A percentile compares a stretch with the other conserved stretches of the same genome.
phyloP scores from a whole-genome alignment of 2,329 filamentous ascomycete species.

The Fusarium chaquense region DNA sequence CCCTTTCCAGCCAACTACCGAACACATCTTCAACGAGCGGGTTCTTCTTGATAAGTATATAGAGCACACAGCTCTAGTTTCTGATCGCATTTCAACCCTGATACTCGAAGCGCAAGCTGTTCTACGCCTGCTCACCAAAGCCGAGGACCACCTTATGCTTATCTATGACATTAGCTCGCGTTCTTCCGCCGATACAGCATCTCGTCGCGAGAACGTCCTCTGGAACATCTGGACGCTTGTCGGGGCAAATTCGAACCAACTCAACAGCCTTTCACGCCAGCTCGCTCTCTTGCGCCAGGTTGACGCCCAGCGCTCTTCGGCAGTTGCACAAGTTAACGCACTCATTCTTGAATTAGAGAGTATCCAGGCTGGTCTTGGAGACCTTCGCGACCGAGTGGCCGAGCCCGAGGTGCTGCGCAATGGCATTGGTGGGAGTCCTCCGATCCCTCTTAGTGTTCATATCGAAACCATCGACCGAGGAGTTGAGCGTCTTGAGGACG shows the following conservation, averaged over 20 bases:
- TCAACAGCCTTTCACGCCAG: slow-evolving; percentile 72
- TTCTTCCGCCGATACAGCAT: slow-evolving; percentile 69
- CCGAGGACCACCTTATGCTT: slow-evolving; percentile 76
- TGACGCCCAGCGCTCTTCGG: slow-evolving; percentile 72
- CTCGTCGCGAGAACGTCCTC: slow-evolving; percentile 73
- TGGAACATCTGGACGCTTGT: slow-evolving; percentile 79
- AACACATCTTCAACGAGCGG: slow-evolving; percentile 62
- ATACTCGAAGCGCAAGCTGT: slow-evolving; percentile 78
- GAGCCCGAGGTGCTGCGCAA: slow-evolving; percentile 71
- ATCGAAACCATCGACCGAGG: slow-evolving; percentile 80
- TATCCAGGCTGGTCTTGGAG: slow-evolving; percentile 77
- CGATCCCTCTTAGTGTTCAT: slow-evolving; percentile 76
- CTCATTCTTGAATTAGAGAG: slow-evolving; percentile 79
- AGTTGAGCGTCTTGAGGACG: slow-evolving; percentile 76
- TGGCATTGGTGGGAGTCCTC: slow-evolving; percentile 45
- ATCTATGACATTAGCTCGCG: slow-evolving; percentile 77
- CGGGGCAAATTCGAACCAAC: slow-evolving; percentile 73
- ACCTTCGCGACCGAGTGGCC: slow-evolving; percentile 77
- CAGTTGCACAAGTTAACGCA: slow-evolving; percentile 74
- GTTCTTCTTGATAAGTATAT: slow-evolving; percentile 80
- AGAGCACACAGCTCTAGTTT: slow-evolving; percentile 76
- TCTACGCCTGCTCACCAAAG: slow-evolving; percentile 71
- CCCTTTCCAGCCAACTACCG: slow-evolving; percentile 70
- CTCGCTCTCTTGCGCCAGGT: slow-evolving; percentile 74
- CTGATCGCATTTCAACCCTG: slow-evolving; percentile 74